These are phyloP conservation scores for Rhodofomes roseus DNA, from an alignment of 1,284 basidiomycete genomes.

Conservation along the genomic window DNA sequence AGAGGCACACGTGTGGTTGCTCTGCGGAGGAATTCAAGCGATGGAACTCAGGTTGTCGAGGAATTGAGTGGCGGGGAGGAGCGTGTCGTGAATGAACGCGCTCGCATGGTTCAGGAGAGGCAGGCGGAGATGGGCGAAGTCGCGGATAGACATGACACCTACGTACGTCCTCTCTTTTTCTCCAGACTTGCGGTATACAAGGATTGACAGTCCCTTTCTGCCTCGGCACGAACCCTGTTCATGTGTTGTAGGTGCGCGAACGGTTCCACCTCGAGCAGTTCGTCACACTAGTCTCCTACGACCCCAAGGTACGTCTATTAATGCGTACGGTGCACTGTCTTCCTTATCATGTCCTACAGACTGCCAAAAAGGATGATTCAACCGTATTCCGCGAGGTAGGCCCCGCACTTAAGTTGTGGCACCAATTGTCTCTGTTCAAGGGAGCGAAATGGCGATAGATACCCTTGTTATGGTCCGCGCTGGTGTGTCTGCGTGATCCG, in stretches of 20 bases:
- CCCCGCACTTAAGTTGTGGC: slow-evolving; percentile 7
- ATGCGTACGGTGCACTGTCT: neutral
- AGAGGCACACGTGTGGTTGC: neutral
- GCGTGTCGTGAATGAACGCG: slow-evolving; percentile 29
- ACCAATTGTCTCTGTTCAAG: neutral
- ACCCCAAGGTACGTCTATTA: slow-evolving; percentile 54
- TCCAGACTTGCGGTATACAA: neutral
- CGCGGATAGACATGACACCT: slow-evolving; percentile 67
- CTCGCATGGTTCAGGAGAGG: slow-evolving; percentile 49
- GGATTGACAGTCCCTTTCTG: neutral
- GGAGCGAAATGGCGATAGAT: neutral
- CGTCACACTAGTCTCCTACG: slow-evolving; percentile 66
- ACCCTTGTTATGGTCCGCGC: neutral
- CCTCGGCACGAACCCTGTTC: neutral
- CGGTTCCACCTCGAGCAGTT: slow-evolving; percentile 84
- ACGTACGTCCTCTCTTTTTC: slow-evolving; percentile 49
- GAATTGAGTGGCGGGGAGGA: slow-evolving; percentile 7
- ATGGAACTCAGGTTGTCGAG: neutral
- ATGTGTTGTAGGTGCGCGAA: slow-evolving; percentile 61
- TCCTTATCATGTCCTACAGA: slow-evolving; percentile 33
- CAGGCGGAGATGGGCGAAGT: slow-evolving; percentile 58
- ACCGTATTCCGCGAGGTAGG: slow-evolving; percentile 70
- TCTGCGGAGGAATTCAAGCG: too few species aligned
- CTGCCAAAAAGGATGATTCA: slow-evolving; percentile 71
- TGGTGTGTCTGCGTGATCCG: too few species aligned